A percentile compares a stretch with the other conserved stretches of the same genome.
Evolutionary conservation across 805 yeast genomes (phyloP).

Genomic region (Candida pseudoglaebosa): DNA sequence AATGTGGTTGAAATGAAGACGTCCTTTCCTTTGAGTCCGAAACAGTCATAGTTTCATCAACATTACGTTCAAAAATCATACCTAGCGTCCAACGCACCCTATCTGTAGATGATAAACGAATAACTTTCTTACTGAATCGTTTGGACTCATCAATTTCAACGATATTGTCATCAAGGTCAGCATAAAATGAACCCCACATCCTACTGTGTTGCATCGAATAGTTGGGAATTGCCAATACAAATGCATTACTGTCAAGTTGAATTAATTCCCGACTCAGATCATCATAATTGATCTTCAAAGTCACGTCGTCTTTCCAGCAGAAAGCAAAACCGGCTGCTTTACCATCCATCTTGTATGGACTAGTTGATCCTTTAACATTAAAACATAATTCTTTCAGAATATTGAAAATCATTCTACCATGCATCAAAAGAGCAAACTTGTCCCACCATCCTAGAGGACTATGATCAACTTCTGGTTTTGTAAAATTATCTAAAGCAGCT

Average conservation of each 20-base stretch:
- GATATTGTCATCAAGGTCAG: slow-evolving; percentile 16
- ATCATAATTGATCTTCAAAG: slow-evolving; percentile 47
- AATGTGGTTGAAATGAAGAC: slow-evolving; percentile 54
- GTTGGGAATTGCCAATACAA: slow-evolving; percentile 55
- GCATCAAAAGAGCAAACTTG: slow-evolving; percentile 51
- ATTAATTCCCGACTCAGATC: slow-evolving; percentile 48
- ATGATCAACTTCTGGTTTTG: slow-evolving; percentile 43
- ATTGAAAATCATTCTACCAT: slow-evolving; percentile 48
- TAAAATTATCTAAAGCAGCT: slow-evolving; percentile 39
- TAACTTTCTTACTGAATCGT: slow-evolving; percentile 37
- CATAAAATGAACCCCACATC: slow-evolving; percentile 36
- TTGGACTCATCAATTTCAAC: slow-evolving; percentile 25
- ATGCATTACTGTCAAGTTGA: slow-evolving; percentile 50
- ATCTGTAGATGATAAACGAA: slow-evolving; percentile 57
- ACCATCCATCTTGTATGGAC: slow-evolving; percentile 58
- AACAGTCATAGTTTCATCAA: slow-evolving; percentile 23
- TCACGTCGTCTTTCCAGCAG: slow-evolving; percentile 57
- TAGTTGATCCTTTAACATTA: slow-evolving; percentile 56
- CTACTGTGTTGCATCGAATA: slow-evolving; percentile 34
- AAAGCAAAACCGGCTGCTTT: slow-evolving; percentile 61
- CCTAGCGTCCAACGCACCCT: slow-evolving; percentile 78
- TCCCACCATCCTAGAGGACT: slow-evolving; percentile 49
- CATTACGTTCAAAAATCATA: slow-evolving; percentile 64
- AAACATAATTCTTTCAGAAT: slow-evolving; percentile 53
- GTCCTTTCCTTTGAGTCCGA: slow-evolving; percentile 43